Evolutionary conservation across 2,329 filamentous ascomycete species (phyloP), one percentile per base, ranked within the genome.

Genomic region (Paraconiothyrium brasiliense): DNA sequence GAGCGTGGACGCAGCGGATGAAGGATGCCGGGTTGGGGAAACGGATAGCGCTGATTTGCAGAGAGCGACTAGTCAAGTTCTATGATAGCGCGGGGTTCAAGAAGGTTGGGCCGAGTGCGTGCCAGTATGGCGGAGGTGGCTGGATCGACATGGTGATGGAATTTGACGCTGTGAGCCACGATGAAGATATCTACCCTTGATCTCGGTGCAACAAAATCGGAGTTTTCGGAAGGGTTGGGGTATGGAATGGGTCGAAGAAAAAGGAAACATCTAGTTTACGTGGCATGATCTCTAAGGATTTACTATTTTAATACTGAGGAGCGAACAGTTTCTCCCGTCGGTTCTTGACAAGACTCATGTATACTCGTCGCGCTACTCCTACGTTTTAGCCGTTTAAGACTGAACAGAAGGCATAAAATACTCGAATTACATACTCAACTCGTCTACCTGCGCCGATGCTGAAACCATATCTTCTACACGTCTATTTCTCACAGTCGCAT

Each of bases 101-200:
- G 67, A 87, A 90, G 68, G 78, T 84, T 34, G 92, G 93, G 0
- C 81, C 84, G 54, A 95, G 92, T 76, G 81, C 86, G 62, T 90
- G 87, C 54, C 83, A 86, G 60, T 93, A 93, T 79, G 91, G 89
- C 22, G 92, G 92, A 41, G 92, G 92, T 35, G 89, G 88, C 20
- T 97, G 93, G 93, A 84, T 87, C 68, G 89, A 95, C 75, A 89
- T 97, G 92, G 91, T 93, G 5, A 50, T 77, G 46, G 76, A 77
- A 39, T 77, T 78, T 50, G 68, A 72, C 32, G 59, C 60, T 32
- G 64, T 48, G 10, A 54, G 41, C 47, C 44, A 55, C 30, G 55
- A 63, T 3, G 61, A 68, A 10, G 68, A 71, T 27, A 65, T 39
- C 35, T 55, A 47, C 7, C 54, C 54, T 56, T 56, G 54, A 56